phyloP scores from a whole-genome alignment of 2,329 filamentous ascomycete species.

The Zymoseptoria passerinii region DNA sequence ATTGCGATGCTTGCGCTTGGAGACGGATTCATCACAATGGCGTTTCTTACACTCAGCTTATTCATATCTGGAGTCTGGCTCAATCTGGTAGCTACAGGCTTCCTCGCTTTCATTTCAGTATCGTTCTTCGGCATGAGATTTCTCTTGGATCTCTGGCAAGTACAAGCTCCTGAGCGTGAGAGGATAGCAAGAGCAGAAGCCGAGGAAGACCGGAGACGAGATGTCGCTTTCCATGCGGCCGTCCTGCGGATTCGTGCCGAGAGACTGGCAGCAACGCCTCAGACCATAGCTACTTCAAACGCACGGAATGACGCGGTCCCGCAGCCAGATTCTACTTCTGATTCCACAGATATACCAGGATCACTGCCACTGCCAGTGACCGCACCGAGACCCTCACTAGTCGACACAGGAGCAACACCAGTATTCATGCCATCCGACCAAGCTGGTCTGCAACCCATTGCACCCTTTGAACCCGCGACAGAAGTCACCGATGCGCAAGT shows the following conservation, averaged over 20 bases:
- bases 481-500: constrained; percentile 10
- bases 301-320: not conserved
- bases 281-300: not conserved
- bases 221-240: constrained; percentile 16
- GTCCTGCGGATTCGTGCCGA: constrained; percentile 20
- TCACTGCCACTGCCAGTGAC: constrained; percentile 46
- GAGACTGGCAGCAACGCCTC: constrained; percentile 8
- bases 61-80: constrained; percentile 49
- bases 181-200: constrained; percentile 38
- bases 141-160: constrained; percentile 58
- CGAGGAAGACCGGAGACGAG: constrained; percentile 25
- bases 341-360: constrained; percentile 21
- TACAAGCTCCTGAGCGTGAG: constrained; percentile 47
- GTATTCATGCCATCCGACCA: constrained; percentile 52
- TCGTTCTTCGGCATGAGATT: constrained; percentile 58
- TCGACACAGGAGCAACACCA: constrained; percentile 44
- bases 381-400: constrained; percentile 29
- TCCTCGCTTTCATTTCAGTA: constrained; percentile 52
- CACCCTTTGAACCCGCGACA: constrained; percentile 31
- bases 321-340: not conserved
- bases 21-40: constrained; percentile 51
- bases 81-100: constrained; percentile 48
- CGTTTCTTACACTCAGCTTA: constrained; percentile 47
- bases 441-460: constrained; percentile 34
- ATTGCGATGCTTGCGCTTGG: constrained; percentile 54